phyloP scores from a whole-genome alignment of 208 protist species.

The Phytomonas francai region DNA sequence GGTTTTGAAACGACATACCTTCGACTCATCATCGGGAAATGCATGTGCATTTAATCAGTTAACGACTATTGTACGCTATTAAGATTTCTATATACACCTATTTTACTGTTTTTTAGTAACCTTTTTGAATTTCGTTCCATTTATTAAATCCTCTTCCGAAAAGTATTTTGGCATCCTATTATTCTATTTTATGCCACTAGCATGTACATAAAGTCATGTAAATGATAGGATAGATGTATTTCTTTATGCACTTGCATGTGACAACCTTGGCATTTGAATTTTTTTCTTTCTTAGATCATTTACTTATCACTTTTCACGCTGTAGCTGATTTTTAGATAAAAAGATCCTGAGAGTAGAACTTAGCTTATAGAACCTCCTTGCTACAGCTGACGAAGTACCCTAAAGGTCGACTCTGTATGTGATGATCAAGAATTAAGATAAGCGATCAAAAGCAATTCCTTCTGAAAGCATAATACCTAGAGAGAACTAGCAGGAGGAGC shows the following conservation, averaged over 20 bases:
- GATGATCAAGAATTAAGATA: not conserved
- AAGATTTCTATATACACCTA: not conserved
- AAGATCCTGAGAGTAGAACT: not conserved
- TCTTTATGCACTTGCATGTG: not conserved
- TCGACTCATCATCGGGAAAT: not conserved
- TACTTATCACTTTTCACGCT: not conserved
- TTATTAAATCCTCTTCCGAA: not conserved
- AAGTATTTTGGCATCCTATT: not conserved
- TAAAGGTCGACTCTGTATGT: not conserved
- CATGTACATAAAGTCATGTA: not conserved
- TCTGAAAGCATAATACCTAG: not conserved
- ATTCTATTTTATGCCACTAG: not conserved
- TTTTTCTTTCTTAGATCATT: not conserved
- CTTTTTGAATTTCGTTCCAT: not conserved
- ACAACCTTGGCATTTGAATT: not conserved
- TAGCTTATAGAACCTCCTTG: not conserved
- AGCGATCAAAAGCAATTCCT: not conserved
- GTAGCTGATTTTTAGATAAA: not conserved
- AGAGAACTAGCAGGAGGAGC: not conserved
- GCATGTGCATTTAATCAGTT: not conserved
- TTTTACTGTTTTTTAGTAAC: not conserved
- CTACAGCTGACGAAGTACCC: not conserved
- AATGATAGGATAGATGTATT: not conserved
- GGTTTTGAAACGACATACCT: not conserved
- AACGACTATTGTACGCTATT: not conserved